phyloP scores from a whole-genome alignment of 192 early-diverging fungal genomes.

The Funneliformis geosporum region DNA sequence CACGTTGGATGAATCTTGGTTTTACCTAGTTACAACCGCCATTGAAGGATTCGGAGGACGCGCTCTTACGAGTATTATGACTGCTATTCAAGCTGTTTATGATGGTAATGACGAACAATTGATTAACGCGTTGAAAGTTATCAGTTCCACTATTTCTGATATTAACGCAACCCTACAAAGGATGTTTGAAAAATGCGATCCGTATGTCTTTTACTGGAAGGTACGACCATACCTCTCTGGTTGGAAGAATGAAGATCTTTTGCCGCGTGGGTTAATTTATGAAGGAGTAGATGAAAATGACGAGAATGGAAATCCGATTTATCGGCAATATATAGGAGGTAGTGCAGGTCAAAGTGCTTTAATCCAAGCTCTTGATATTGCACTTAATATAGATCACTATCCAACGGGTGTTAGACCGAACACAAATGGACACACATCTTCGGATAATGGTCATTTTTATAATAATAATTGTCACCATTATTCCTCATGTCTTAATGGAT shows the following conservation, averaged over 20 bases:
- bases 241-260: slow-evolving; percentile 83
- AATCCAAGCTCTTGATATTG: slow-evolving; percentile 88
- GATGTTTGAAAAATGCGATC: slow-evolving; percentile 94
- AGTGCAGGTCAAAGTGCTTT: slow-evolving; percentile 94
- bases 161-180: slow-evolving; percentile 60
- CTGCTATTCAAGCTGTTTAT: slow-evolving; percentile 60
- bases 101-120: slow-evolving; percentile 52
- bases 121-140: slow-evolving; percentile 55
- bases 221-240: slow-evolving; percentile 88
- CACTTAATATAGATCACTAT: slow-evolving; percentile 83
- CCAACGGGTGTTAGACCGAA: slow-evolving; percentile 60
- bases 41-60: slow-evolving; percentile 83
- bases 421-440: not conserved
- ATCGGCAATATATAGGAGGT: slow-evolving; percentile 83
- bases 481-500: not conserved
- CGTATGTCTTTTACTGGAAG: slow-evolving; percentile 94
- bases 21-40: slow-evolving; percentile 88
- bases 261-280: slow-evolving; percentile 89
- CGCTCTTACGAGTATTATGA: slow-evolving; percentile 66
- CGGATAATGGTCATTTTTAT: too few relatives aligned
- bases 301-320: slow-evolving; percentile 56
- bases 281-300: slow-evolving; percentile 79
- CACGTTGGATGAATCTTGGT: slow-evolving; percentile 93
- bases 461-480: not conserved
- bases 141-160: slow-evolving; percentile 55